phyloP scores from a whole-genome alignment of 345 rosid genomes.

The Xanthoceras sorbifolium region DNA sequence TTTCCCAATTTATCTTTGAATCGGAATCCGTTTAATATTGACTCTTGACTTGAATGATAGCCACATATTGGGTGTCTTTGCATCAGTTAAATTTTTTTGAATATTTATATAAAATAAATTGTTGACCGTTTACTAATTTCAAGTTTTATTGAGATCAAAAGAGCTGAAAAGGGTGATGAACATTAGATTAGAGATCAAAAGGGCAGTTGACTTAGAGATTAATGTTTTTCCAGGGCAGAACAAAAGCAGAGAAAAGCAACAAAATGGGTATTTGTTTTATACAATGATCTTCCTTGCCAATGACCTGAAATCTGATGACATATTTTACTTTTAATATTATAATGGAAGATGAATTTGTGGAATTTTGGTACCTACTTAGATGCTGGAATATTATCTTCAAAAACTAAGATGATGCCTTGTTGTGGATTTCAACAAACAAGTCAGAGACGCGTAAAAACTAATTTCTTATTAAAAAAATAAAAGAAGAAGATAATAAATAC shows the following conservation, averaged over 20 bases:
- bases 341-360: background rate
- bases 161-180: background rate
- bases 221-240: background rate
- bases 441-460: background rate
- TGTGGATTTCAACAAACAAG: background rate
- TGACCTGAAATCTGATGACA: background rate
- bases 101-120: background rate
- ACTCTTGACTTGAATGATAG: background rate
- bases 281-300: background rate
- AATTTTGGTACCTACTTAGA: background rate
- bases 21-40: background rate
- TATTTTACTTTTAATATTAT: background rate
- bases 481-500: background rate
- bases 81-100: no score
- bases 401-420: background rate
- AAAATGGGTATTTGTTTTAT: background rate
- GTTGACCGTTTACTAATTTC: background rate
- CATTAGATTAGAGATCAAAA: background rate
- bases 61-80: background rate
- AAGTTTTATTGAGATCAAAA: background rate
- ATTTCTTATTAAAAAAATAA: background rate
- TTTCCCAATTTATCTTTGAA: background rate
- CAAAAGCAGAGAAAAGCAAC: slow-evolving; percentile 12
- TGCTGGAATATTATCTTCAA: background rate
- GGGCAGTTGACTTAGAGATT: background rate